phyloP scores from a whole-genome alignment of 805 yeast species.

The Wickerhamiella azymoides region DNA sequence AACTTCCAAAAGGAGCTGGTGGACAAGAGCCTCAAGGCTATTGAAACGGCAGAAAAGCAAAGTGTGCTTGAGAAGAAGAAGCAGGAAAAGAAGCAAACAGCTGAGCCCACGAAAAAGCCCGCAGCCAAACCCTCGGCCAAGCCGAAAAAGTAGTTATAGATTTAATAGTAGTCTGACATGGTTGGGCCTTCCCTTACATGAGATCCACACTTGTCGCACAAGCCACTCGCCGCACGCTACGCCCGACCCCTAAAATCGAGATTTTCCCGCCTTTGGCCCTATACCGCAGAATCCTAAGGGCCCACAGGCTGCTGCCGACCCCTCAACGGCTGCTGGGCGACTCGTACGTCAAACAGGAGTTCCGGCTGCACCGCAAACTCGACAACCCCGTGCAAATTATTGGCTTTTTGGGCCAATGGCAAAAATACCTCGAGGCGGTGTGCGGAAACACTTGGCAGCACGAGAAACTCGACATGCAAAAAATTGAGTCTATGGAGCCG shows the following conservation, averaged over 20 bases:
- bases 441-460: constrained; percentile 47
- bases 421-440: constrained; percentile 31
- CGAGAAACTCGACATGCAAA: constrained; percentile 45
- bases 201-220: not conserved
- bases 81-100: constrained; percentile 8
- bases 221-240: constrained; percentile 17
- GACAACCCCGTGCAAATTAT: constrained; percentile 90
- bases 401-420: constrained; percentile 92
- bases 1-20: constrained; percentile 48
- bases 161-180: no score
- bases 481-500: constrained; percentile 71
- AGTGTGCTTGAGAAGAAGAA: constrained; percentile 55
- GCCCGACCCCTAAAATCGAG: constrained; percentile 16
- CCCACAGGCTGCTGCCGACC: constrained; percentile 56
- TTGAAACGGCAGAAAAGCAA: constrained; percentile 50
- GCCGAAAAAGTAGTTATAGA: not conserved
- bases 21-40: constrained; percentile 44
- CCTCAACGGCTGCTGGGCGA: constrained; percentile 68
- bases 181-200: constrained; percentile 4
- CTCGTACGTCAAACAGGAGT: constrained; percentile 77
- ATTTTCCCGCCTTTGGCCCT: constrained; percentile 71
- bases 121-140: no score
- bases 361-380: constrained; percentile 62
- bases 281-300: constrained; percentile 68
- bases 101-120: no score